A percentile compares a stretch with the other conserved stretches of the same genome.
Conservation (phyloP, 2,329 filamentous ascomycete genomes). For the Arthrinium phaeospermum region DNA sequence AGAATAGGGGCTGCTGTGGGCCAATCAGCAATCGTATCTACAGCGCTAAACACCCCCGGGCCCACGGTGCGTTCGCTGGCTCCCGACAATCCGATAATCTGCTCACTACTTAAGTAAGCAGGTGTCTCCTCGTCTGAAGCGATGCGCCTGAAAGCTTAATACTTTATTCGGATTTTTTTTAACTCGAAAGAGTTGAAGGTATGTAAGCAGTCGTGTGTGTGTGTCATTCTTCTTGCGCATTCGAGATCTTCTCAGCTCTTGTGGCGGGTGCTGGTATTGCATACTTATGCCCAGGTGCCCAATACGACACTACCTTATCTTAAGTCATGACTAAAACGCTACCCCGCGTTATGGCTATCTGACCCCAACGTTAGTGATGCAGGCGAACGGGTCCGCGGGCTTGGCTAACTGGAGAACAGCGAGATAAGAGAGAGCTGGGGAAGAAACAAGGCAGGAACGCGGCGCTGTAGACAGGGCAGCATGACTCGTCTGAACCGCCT, state of each 20-base stretch:
- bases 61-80: neutral
- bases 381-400: neutral
- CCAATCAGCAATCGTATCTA: neutral
- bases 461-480: neutral
- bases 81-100: too few relatives aligned
- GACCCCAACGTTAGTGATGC: conserved; percentile 5
- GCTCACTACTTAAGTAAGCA: too few relatives aligned
- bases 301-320: neutral
- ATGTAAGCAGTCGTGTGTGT: too few relatives aligned
- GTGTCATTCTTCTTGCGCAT: too few relatives aligned
- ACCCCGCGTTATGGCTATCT: conserved; percentile 16
- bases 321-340: neutral
- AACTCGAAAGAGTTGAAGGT: too few relatives aligned
- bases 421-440: neutral
- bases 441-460: neutral
- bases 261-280: neutral
- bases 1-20: neutral
- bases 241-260: neutral
- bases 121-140: too few relatives aligned
- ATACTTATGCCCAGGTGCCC: too few relatives aligned
- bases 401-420: conserved; percentile 7
- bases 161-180: too few relatives aligned
- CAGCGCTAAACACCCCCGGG: neutral
- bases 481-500: neutral
- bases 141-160: too few relatives aligned